Evolutionary conservation across 257 asterid species (phyloP).

Genomic region (Solanum virginianum): DNA sequence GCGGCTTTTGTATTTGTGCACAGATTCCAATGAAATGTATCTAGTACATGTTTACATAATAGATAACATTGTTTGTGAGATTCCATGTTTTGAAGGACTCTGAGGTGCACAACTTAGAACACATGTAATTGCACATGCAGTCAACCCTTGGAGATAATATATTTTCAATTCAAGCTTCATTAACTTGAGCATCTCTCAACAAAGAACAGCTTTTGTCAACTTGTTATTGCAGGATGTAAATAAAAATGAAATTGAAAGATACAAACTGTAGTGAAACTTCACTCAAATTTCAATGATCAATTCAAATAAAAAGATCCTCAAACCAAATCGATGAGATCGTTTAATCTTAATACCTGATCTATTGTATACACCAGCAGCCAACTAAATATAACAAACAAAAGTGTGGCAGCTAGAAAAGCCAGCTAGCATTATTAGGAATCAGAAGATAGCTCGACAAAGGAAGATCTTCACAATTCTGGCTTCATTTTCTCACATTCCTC

Average conservation of each 20-base stretch:
- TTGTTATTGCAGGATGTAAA: not conserved
- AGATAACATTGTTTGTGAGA: too few relatives aligned
- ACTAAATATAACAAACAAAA: not conserved
- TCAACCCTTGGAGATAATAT: too few relatives aligned
- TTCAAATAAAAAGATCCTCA: not conserved
- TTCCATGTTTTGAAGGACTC: too few relatives aligned
- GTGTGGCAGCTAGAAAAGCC: not conserved
- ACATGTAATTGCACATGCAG: too few relatives aligned
- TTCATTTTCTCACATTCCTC: slow-evolving; percentile 90
- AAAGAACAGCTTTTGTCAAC: too few relatives aligned
- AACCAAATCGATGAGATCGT: not conserved
- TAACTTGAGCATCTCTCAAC: too few relatives aligned
- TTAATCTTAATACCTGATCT: not conserved
- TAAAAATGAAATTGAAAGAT: not conserved
- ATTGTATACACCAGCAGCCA: not conserved
- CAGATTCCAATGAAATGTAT: too few relatives aligned
- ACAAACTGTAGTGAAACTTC: not conserved
- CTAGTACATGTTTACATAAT: too few relatives aligned
- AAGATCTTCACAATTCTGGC: slow-evolving; percentile 40
- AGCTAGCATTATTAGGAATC: not conserved
- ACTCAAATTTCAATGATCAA: not conserved
- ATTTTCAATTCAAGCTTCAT: too few relatives aligned
- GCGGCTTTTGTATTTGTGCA: too few relatives aligned
- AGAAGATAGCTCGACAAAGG: not conserved
- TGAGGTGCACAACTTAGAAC: too few relatives aligned